These are phyloP conservation scores for Baudoinia panamericana DNA, from an alignment of 495 filamentous ascomycete species.

Conservation along the genomic window DNA sequence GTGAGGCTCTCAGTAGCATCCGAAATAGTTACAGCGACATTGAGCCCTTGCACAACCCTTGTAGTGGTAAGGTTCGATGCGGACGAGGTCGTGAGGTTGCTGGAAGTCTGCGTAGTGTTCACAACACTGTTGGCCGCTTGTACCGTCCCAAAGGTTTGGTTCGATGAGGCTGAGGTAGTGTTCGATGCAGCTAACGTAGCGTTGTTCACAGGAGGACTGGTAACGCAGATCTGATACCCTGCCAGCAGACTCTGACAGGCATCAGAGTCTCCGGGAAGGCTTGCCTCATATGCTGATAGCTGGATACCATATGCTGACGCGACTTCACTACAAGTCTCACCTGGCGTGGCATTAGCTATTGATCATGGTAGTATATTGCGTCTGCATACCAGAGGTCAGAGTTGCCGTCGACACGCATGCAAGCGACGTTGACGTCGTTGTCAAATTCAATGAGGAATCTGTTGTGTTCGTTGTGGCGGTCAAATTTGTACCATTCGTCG, in stretches of 20 bases:
- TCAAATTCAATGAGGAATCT: neutral
- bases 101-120: too few species aligned
- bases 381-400: neutral
- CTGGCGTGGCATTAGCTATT: neutral
- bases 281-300: conserved; percentile 1
- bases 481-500: conserved; percentile 1
- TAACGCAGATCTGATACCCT: neutral
- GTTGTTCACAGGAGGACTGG: too few species aligned
- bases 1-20: too few species aligned
- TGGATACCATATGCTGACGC: conserved; percentile 2
- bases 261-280: neutral
- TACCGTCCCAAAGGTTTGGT: too few species aligned
- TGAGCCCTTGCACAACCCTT: too few species aligned
- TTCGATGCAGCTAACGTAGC: neutral
- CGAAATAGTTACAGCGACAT: too few species aligned
- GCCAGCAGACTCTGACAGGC: conserved; percentile 1
- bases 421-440: neutral
- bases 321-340: neutral
- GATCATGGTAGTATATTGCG: too few species aligned
- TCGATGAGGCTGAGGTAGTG: conserved; percentile 1
- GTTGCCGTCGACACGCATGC: conserved; percentile 1
- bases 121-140: too few species aligned
- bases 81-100: too few species aligned
- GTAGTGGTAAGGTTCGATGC: too few species aligned
- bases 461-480: neutral